These are phyloP conservation scores for Magnolia officinalis DNA, from an alignment of 164 flowering plant species.

Conservation along the genomic window DNA sequence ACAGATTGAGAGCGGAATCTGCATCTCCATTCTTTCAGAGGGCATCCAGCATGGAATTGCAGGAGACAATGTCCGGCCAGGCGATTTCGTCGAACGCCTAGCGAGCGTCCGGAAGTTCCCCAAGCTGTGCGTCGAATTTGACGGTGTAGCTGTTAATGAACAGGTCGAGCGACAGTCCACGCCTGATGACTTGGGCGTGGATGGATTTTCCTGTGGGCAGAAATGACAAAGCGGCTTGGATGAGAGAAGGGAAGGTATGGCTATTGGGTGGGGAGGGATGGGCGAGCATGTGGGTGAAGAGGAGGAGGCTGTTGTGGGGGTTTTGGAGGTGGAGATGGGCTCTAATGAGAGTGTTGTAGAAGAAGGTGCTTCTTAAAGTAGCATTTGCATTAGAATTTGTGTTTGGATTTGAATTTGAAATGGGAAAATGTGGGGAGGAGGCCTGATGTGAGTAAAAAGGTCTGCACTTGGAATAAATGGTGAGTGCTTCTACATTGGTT, in stretches of 20 bases:
- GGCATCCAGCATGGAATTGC: conserved; percentile 67
- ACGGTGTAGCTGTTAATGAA: conserved; percentile 51
- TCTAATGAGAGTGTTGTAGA: conserved; percentile 66
- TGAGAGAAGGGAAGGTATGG: conserved; percentile 66
- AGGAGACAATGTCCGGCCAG: conserved; percentile 50
- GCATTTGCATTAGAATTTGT: conserved; percentile 21
- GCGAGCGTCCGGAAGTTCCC: conserved; percentile 37
- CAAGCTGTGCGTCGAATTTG: conserved; percentile 36
- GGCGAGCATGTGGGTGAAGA: conserved; percentile 61
- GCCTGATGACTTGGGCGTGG: conserved; percentile 42
- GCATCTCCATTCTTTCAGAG: conserved; percentile 52
- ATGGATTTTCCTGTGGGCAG: conserved; percentile 28
- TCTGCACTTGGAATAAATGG: conserved; percentile 55
- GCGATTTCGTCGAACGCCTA: conserved; percentile 60
- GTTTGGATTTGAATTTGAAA: conserved; percentile 9
- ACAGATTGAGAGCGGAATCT: conserved; percentile 47
- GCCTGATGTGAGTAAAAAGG: conserved; percentile 47
- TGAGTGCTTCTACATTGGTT: conserved; percentile 24
- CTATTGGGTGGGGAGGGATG: conserved; percentile 46
- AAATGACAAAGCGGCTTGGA: conserved; percentile 42
- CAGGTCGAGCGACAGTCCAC: conserved; percentile 49
- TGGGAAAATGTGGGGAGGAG: conserved; percentile 28
- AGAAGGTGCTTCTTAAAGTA: conserved; percentile 34
- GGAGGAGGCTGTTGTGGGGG: conserved; percentile 29
- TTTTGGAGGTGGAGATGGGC: conserved; percentile 32